These are phyloP conservation scores for Sisymbrium altissimum DNA, from an alignment of 345 rosid genomes.

Conservation along the genomic window DNA sequence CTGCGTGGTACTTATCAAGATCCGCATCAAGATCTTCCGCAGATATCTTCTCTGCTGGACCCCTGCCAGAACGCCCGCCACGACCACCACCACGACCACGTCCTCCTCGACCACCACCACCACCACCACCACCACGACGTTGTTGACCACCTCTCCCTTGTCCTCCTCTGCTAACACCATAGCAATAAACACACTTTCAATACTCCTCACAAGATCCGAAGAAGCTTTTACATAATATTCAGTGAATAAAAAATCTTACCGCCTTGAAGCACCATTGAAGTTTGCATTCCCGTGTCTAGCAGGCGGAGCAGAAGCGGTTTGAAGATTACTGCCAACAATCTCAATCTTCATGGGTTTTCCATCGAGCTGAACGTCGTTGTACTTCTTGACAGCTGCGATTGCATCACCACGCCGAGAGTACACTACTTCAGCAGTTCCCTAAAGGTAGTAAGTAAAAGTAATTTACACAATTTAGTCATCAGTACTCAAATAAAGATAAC, in stretches of 20 bases:
- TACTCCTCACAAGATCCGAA: neutral
- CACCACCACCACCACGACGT: constrained; percentile 47
- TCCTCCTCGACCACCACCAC: constrained; percentile 49
- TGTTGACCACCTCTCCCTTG: constrained; percentile 42
- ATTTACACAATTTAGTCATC: constrained; percentile 4
- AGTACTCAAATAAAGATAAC: neutral
- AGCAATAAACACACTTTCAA: constrained; percentile 11
- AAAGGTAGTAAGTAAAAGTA: constrained; percentile 31
- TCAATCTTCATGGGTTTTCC: constrained; percentile 96
- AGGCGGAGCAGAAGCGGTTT: constrained; percentile 48
- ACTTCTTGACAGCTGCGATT: constrained; percentile 79
- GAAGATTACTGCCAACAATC: constrained; percentile 71
- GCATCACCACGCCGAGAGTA: constrained; percentile 75
- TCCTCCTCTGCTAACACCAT: constrained; percentile 20
- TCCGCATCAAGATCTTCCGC: constrained; percentile 98
- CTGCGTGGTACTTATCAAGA: constrained; percentile 80
- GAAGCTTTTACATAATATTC: neutral
- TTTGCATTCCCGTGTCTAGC: constrained; percentile 35
- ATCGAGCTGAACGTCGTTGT: constrained; percentile 91
- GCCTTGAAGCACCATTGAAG: constrained; percentile 48
- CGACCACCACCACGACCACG: constrained; percentile 52
- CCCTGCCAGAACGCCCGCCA: constrained; percentile 68
- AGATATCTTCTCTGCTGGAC: constrained; percentile 68
- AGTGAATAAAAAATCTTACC: constrained; percentile 37
- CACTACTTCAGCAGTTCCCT: constrained; percentile 98